Evolutionary conservation across 306 rosid species (phyloP).

Genomic region (Prunus salicina): DNA sequence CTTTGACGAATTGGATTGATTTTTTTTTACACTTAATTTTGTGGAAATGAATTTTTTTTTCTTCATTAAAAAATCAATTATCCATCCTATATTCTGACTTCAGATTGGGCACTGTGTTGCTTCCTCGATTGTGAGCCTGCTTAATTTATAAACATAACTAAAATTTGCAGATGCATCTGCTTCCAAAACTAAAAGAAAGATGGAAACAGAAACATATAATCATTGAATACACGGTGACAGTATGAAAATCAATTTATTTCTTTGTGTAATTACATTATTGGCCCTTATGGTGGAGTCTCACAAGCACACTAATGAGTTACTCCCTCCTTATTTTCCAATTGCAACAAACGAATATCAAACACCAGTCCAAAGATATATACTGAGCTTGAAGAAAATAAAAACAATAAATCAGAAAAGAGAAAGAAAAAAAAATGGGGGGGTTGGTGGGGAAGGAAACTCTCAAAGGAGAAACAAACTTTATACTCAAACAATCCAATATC

Average conservation of each 20-base stretch:
- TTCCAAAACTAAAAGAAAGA: too few species aligned
- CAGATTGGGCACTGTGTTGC: too few species aligned
- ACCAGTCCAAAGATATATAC: slow-evolving; percentile 27
- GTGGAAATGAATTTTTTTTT: too few species aligned
- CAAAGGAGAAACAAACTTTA: slow-evolving; percentile 6
- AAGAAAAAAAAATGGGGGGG: too few species aligned
- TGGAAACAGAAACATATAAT: neutral
- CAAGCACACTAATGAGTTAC: slow-evolving; percentile 23
- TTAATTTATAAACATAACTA: too few species aligned
- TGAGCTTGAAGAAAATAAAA: slow-evolving; percentile 28
- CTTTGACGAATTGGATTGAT: too few species aligned
- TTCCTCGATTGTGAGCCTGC: too few species aligned
- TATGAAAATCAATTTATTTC: slow-evolving; percentile 35
- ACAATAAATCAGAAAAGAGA: neutral
- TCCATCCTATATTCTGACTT: too few species aligned
- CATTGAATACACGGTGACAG: neutral
- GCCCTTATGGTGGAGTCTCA: slow-evolving; percentile 9
- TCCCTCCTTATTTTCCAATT: slow-evolving; percentile 23
- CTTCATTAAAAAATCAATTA: too few species aligned
- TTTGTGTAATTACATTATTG: slow-evolving; percentile 24
- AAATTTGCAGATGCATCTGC: too few species aligned
- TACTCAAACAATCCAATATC: slow-evolving; percentile 13
- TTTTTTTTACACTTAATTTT: neutral
- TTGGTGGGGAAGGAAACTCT: neutral
- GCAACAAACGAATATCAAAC: slow-evolving; percentile 35